phyloP scores from a whole-genome alignment of 2,329 filamentous ascomycete species.

The Pyricularia pennisetigena region DNA sequence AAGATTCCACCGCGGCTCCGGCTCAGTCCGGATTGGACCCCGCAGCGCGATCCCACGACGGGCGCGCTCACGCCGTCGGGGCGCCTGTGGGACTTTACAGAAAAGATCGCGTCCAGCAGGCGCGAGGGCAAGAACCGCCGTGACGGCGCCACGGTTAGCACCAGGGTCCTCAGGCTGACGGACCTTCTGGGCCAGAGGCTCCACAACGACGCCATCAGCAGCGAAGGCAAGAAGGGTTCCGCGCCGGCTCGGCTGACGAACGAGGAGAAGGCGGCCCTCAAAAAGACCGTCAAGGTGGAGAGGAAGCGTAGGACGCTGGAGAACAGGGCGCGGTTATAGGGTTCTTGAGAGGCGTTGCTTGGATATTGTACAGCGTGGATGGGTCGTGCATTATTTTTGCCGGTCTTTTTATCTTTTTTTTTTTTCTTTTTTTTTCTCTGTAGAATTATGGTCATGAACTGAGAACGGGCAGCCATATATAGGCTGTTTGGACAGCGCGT shows the following conservation, averaged over 20 bases:
- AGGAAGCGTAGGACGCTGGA: constrained; percentile 38
- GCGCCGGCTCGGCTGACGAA: constrained; percentile 32
- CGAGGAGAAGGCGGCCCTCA: constrained; percentile 38
- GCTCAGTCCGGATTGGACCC: constrained; percentile 66
- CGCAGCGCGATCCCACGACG: constrained; percentile 50
- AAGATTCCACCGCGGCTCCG: constrained; percentile 54
- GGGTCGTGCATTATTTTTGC: neutral
- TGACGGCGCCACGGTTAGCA: constrained; percentile 85
- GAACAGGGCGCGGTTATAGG: constrained; percentile 38
- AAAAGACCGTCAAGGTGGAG: constrained; percentile 32
- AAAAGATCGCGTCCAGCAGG: constrained; percentile 71
- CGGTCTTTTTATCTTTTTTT: neutral
- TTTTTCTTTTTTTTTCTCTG: neutral
- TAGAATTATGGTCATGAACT: neutral
- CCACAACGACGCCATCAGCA: constrained; percentile 47
- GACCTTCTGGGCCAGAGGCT: constrained; percentile 63
- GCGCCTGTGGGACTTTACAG: constrained; percentile 83
- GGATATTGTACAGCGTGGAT: neutral
- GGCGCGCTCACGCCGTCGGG: constrained; percentile 59
- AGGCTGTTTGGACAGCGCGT: neutral
- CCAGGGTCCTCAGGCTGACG: constrained; percentile 66
- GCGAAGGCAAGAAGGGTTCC: constrained; percentile 22
- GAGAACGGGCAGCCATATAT: neutral
- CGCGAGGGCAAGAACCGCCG: constrained; percentile 91
- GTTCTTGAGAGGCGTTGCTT: neutral